phyloP scores from a whole-genome alignment of 177 flowering plant species.

The Tripterygium wilfordii region DNA sequence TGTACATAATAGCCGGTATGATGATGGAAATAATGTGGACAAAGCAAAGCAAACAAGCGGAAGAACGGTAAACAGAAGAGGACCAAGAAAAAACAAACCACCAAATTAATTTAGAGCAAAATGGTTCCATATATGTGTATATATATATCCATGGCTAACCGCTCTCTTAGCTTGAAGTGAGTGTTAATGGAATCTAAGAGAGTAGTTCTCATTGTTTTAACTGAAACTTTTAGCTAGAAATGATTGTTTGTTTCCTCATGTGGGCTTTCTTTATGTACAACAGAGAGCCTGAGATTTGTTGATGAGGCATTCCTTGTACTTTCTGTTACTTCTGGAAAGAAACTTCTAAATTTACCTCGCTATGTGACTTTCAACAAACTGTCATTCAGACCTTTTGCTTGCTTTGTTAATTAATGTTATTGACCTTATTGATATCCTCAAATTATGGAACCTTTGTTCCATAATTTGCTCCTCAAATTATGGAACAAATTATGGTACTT shows the following conservation, averaged over 20 bases:
- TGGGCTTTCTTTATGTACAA: conserved; percentile 2
- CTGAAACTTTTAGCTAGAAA: conserved; percentile 2
- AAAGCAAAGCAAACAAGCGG: conserved; percentile 12
- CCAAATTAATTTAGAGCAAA: conserved; percentile 17
- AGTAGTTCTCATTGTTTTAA: no score
- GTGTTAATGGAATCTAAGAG: conserved; percentile 13
- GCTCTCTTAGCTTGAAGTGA: conserved; percentile 19
- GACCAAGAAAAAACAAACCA: conserved; percentile 12
- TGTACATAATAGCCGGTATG: no score
- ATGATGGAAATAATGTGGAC: background rate
- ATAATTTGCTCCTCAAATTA: no score
- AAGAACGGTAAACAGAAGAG: conserved; percentile 21
- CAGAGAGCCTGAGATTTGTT: background rate
- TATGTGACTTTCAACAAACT: background rate
- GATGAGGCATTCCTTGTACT: conserved; percentile 7
- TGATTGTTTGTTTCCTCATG: conserved; percentile 12
- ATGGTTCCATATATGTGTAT: no score
- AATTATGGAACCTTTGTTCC: no score
- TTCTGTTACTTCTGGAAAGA: conserved; percentile 8
- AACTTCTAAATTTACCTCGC: conserved; percentile 6
- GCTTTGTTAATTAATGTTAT: no score
- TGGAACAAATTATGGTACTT: no score
- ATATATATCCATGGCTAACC: no score
- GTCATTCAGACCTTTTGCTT: background rate
- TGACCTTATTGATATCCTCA: no score